Percentiles rank a stretch among this genome's conserved stretches.
phyloP scores from a whole-genome alignment of 2,329 filamentous ascomycete genomes.

The Phialocephala sp. region DNA sequence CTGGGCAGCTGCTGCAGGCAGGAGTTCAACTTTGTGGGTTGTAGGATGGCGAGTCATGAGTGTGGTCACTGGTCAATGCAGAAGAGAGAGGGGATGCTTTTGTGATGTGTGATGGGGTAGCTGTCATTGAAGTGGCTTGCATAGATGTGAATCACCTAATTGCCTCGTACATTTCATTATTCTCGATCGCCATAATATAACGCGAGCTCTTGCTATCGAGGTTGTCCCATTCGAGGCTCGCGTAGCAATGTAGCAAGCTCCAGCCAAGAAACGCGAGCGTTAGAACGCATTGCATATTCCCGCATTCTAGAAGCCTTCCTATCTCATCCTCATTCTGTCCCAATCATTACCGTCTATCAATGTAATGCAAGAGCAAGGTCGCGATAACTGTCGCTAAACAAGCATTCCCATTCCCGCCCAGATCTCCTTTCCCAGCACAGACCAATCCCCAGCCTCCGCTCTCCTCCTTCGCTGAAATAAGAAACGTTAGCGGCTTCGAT shows the following conservation, averaged over 20 bases:
- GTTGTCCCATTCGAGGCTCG: neutral
- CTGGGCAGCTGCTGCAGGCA: neutral
- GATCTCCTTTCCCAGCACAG: neutral
- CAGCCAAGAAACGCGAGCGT: neutral
- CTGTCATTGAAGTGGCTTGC: no score
- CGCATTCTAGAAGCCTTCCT: neutral
- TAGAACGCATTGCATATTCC: neutral
- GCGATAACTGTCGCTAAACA: neutral
- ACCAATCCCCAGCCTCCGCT: conserved; percentile 4
- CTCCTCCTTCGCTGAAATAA: neutral
- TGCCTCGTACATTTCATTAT: no score
- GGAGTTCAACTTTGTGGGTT: no score
- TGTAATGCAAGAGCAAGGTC: neutral
- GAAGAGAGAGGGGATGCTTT: no score
- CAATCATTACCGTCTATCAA: neutral
- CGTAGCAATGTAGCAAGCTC: neutral
- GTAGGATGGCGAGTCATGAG: neutral
- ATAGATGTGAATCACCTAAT: no score
- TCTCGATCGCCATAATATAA: no score
- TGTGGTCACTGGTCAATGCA: neutral
- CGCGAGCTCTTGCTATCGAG: no score
- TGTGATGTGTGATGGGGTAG: no score
- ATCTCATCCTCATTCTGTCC: neutral
- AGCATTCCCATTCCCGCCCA: neutral
- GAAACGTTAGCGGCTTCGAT: neutral